Evolutionary conservation across 2,329 filamentous ascomycete genomes (phyloP), one percentile per base, ranked within the genome.

Genomic region (Fusarium metavorans): DNA sequence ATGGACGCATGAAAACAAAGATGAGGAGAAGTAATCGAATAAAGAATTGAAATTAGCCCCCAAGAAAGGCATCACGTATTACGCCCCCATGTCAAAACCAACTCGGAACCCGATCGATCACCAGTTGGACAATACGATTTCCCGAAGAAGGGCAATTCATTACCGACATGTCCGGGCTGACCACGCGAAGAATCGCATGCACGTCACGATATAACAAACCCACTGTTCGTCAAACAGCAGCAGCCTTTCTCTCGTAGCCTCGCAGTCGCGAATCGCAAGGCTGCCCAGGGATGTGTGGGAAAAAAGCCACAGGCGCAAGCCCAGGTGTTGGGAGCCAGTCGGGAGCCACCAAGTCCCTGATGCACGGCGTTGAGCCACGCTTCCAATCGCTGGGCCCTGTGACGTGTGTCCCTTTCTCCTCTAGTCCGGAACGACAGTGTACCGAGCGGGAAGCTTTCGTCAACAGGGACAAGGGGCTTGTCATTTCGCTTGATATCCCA

Each of bases 281-380:
- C 45, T 50, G 25, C 20, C 20, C 45, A 18, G 16, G 23, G 25
- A 23, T 50, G 25, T 18, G 11, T 5, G 30, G 9, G 71, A 75
- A 58, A n/a, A 64, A 74, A 74, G 72, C 72, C 72, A 75, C 72
- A 75, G 54, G 48, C 39, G 70, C 59, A 64, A 75, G 66, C 67
- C 70, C 32, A 62, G 69, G 66, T 77, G 76, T 78, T 78, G 76
- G 69, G 76, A 72, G 61, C 71, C 73, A 76, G 66, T 76, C 68
- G 76, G 68, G 72, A 68, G 63, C 66, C 16, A 64, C 45, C 30
- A 32, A 32, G 30, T 32, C 30, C 30, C 35, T 48, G 52, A 72
- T 57, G 23, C 18, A 37, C 52, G 68, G 66, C 69, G 72, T 75
- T 75, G 72, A 73, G 66, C 41, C 60, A 58, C 48, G 13, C 56